Evolutionary conservation across 306 rosid genomes (phyloP).

Genomic region (Cicer chorassanicum): DNA sequence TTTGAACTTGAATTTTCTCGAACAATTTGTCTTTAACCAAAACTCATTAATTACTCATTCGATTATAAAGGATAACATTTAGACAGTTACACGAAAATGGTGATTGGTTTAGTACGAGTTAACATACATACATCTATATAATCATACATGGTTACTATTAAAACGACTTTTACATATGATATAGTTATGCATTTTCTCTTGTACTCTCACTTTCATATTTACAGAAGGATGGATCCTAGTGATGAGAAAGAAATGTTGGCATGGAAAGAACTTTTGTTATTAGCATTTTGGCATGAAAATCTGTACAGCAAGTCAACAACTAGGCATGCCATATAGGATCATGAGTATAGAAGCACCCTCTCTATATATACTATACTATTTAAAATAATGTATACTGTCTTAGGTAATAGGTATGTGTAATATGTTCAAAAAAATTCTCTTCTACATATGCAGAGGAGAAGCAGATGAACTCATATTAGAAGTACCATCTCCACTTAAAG

Average conservation of each 20-base stretch:
- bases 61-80: no score
- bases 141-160: background rate
- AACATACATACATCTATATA: no score
- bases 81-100: no score
- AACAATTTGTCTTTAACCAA: no score
- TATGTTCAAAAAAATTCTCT: constrained; percentile 10
- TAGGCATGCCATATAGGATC: background rate
- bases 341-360: constrained; percentile 38
- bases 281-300: constrained; percentile 32
- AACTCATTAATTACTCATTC: no score
- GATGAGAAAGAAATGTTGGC: background rate
- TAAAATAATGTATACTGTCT: constrained; percentile 34
- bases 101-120: no score
- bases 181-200: background rate
- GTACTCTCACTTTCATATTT: background rate
- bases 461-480: constrained; percentile 52
- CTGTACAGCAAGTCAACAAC: constrained; percentile 55
- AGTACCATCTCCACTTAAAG: constrained; percentile 37
- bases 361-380: constrained; percentile 25
- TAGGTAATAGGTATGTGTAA: background rate
- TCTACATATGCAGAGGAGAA: constrained; percentile 51
- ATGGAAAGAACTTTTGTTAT: background rate
- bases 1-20: no score
- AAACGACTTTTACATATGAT: background rate
- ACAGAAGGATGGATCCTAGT: background rate